Evolutionary conservation across 2,329 filamentous ascomycete species (phyloP).

Genomic region (Fusarium annulatum): DNA sequence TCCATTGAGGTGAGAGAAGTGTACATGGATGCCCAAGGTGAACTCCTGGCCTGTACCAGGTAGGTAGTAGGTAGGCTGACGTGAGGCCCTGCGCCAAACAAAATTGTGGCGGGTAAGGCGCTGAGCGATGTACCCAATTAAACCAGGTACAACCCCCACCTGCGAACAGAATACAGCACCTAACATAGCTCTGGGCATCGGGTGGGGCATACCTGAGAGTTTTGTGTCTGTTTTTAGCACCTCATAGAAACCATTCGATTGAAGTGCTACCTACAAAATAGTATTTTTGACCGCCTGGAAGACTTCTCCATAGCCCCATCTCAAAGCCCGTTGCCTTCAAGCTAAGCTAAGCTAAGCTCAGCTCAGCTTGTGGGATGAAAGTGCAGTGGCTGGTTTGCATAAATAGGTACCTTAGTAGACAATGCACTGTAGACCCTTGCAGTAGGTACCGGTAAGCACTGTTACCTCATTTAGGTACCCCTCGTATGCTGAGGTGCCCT

Average conservation of each 20-base stretch:
- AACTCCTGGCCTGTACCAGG: background rate
- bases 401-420: background rate
- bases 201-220: constrained; percentile 22
- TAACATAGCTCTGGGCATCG: constrained; percentile 1
- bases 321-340: background rate
- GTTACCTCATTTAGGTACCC: constrained; percentile 9
- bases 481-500: constrained; percentile 18
- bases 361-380: background rate
- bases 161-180: constrained; percentile 22
- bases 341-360: background rate
- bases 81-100: constrained; percentile 33
- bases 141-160: constrained; percentile 24
- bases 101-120: constrained; percentile 21
- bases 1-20: background rate
- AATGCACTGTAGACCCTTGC: constrained; percentile 7
- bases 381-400: constrained; percentile 15
- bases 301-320: constrained; percentile 1
- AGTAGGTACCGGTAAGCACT: constrained; percentile 18
- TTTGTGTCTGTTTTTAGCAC: constrained; percentile 32
- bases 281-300: constrained; percentile 10
- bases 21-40: background rate
- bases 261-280: constrained; percentile 26
- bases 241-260: constrained; percentile 10
- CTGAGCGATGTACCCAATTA: constrained; percentile 31
- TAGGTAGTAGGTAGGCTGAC: constrained; percentile 21